Percentiles rank a stretch among this genome's conserved stretches.
phyloP scores from a whole-genome alignment of 352 stramenopile species.

The Phytophthora foliorum region DNA sequence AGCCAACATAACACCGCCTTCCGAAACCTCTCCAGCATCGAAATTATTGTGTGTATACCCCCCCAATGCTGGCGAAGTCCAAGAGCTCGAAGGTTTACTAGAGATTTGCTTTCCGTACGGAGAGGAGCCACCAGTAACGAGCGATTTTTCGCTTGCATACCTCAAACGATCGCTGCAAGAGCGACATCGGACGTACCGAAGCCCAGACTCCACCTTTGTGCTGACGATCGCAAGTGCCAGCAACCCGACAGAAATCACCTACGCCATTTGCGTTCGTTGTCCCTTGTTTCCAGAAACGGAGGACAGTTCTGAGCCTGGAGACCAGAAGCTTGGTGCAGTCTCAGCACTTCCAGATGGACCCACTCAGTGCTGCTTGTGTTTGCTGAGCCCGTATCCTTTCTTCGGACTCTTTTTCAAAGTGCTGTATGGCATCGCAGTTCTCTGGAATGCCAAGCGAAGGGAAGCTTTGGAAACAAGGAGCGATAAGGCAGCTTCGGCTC shows the following conservation, averaged over 20 bases:
- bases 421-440: conserved; percentile 73
- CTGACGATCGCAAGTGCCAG: conserved; percentile 66
- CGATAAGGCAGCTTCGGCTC: conserved; percentile 1
- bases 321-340: background rate
- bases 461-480: conserved; percentile 34
- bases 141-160: conserved; percentile 65
- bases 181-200: conserved; percentile 72
- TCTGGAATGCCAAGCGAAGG: conserved; percentile 71
- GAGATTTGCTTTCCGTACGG: conserved; percentile 86
- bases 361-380: conserved; percentile 75
- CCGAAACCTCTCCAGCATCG: conserved; percentile 31
- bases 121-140: conserved; percentile 46
- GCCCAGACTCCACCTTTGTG: conserved; percentile 75
- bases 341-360: conserved; percentile 24
- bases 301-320: conserved; percentile 15
- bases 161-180: conserved; percentile 74
- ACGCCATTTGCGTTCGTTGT: conserved; percentile 76
- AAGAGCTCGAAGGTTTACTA: conserved; percentile 68
- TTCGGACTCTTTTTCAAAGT: conserved; percentile 91
- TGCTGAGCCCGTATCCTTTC: conserved; percentile 82
- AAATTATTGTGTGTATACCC: conserved; percentile 68
- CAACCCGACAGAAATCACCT: conserved; percentile 65
- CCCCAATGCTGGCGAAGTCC: conserved; percentile 48
- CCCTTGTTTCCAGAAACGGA: conserved; percentile 69
- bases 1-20: conserved; percentile 5